These are phyloP conservation scores for Colletotrichum costaricense DNA, from an alignment of 2,329 filamentous ascomycete genomes.

Conservation along the genomic window DNA sequence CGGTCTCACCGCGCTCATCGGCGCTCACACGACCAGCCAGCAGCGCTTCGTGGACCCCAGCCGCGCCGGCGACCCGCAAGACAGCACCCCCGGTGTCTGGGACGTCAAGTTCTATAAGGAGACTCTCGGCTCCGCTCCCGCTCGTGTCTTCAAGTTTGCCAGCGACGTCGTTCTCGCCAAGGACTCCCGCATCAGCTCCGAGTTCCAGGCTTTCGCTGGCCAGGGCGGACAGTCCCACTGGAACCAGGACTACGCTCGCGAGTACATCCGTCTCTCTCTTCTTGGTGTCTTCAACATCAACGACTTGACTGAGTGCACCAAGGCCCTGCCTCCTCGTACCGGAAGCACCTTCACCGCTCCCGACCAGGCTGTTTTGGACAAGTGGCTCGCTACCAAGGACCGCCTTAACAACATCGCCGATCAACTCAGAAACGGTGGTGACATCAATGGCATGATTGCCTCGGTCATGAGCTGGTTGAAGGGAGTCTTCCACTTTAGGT, in stretches of 20 bases:
- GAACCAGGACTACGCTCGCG: constrained; percentile 62
- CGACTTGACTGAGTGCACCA: constrained; percentile 64
- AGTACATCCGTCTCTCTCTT: constrained; percentile 64
- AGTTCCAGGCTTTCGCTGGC: constrained; percentile 52
- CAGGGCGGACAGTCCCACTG: constrained; percentile 49
- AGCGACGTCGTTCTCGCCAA: constrained; percentile 54
- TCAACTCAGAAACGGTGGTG: constrained; percentile 41
- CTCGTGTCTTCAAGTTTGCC: constrained; percentile 52
- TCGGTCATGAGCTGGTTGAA: constrained; percentile 23
- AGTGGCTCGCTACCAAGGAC: constrained; percentile 43
- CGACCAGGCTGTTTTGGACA: constrained; percentile 26
- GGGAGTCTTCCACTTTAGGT: constrained; percentile 19
- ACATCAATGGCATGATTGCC: constrained; percentile 14
- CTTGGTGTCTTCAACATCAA: constrained; percentile 69
- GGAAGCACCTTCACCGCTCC: constrained; percentile 35
- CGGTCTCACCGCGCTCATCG: constrained; percentile 64
- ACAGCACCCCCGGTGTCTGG: constrained; percentile 64
- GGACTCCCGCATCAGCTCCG: constrained; percentile 47
- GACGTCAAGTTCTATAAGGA: constrained; percentile 62
- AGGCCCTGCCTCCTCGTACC: constrained; percentile 55
- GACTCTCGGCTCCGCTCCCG: constrained; percentile 47
- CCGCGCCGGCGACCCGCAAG: constrained; percentile 58
- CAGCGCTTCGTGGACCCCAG: constrained; percentile 56
- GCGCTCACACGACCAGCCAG: constrained; percentile 63
- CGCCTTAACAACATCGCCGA: constrained; percentile 52